Percentiles rank a stretch among this genome's conserved stretches.
Conservation (phyloP, 148 eudicot genomes). For the Rhododendron simsii region DNA sequence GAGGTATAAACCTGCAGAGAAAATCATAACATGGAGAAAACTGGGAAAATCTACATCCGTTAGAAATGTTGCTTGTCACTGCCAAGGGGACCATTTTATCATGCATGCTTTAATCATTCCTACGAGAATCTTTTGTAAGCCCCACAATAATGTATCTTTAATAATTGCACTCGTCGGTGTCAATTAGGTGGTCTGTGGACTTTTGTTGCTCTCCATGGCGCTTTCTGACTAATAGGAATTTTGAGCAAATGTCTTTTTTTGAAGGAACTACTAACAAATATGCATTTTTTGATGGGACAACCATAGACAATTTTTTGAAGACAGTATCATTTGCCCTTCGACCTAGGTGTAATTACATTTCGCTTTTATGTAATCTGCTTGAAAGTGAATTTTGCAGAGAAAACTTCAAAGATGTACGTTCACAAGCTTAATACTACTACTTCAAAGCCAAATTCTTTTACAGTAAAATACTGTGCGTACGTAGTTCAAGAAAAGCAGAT, state of each 20-base stretch:
- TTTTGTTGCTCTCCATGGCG: too few relatives aligned
- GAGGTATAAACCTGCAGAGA: constrained; percentile 1
- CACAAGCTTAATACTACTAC: too few relatives aligned
- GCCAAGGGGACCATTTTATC: not conserved
- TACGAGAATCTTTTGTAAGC: not conserved
- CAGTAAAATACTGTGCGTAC: not conserved
- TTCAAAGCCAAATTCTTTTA: not conserved
- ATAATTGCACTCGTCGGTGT: not conserved
- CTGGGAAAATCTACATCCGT: not conserved
- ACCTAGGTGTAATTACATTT: too few relatives aligned
- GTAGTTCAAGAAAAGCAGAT: not conserved
- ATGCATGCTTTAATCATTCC: not conserved
- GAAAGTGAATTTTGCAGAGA: not conserved
- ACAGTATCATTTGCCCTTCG: not conserved
- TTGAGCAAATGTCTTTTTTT: not conserved
- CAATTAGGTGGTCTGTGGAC: too few relatives aligned
- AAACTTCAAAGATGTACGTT: not conserved
- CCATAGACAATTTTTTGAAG: not conserved
- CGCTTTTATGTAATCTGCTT: not conserved
- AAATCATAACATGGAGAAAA: not conserved
- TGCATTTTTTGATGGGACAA: not conserved
- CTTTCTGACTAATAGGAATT: not conserved
- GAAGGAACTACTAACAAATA: not conserved
- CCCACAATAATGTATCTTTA: not conserved
- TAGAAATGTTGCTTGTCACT: not conserved